Conservation (phyloP, 169 alveolate genomes). For the Toxoplasma gondii region DNA sequence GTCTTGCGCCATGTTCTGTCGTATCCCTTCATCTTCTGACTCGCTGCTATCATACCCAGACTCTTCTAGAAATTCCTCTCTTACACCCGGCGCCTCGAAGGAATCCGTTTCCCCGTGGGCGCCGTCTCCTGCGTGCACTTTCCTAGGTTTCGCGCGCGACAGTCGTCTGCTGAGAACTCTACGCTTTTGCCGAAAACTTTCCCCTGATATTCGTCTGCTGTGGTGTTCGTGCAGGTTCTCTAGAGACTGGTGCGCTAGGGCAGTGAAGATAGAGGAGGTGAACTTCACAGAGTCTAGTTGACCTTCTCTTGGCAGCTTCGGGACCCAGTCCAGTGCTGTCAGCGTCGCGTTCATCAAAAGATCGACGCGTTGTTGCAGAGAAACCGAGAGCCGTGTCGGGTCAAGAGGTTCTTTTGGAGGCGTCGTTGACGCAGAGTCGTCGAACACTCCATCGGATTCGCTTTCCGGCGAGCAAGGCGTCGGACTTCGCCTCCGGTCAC, state of each 20-base stretch:
- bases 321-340: not conserved
- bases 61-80: too few species aligned
- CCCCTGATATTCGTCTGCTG: not conserved
- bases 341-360: not conserved
- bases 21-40: not conserved
- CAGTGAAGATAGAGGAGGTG: not conserved
- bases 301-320: not conserved
- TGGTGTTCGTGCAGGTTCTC: not conserved
- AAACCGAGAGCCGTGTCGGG: not conserved
- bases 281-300: not conserved
- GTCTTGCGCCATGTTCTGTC: not conserved
- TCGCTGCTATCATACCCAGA: too few species aligned
- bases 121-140: not conserved
- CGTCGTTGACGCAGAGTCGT: not conserved
- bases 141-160: not conserved
- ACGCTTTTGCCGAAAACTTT: not conserved
- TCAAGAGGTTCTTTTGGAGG: not conserved
- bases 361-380: conserved; percentile 1
- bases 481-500: too few species aligned
- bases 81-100: too few species aligned
- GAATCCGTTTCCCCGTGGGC: not conserved
- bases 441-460: too few species aligned
- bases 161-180: not conserved
- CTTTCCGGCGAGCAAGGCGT: too few species aligned
- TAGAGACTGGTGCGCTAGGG: not conserved